Base-by-base conservation (phyloP, 106 monocot genomes). In the Hemerocallis citrina region DNA sequence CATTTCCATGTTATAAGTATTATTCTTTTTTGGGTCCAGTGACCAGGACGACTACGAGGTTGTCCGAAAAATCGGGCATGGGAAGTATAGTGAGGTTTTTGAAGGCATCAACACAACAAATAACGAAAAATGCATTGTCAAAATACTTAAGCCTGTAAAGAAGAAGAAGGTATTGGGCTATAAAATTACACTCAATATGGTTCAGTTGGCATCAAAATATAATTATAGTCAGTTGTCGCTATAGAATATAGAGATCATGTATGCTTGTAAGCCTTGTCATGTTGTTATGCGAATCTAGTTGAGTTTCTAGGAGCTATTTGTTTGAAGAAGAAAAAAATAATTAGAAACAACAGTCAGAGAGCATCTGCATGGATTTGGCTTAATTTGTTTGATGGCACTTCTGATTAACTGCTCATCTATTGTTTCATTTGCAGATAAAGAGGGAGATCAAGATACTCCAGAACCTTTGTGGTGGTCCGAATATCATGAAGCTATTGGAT, bases 401-500 rank as follows among this genome's bases (percentile, higher is more conserved):
- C 21, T 57, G 34, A 57, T 3, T 2, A 35, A 57, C 34, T 21
- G 19, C 21, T n/a, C n/a, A 34, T 57, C 17, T 12, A 20, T 22
- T 57, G 35, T 57, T 57, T 0, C 35, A 19, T 75, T 69, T 77
- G 62, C 75, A 89, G 89, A 89, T 89, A 63, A 89, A 89, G 70
- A 78, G 89, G 75, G 89, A 89, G 67, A 85, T 89, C 31, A 89
- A 89, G 67, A 89, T 89, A 55, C 89, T 89, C 68, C 89, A 89
- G 78, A 89, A 89, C 70, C 81, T 89, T 43, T 85, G 89, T 76
- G 89, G 89, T 9, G 89, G 89, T 55, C 84, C 89, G 34, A 89
- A 89, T 75, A 76, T 89, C 38, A 78, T 89, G 52, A 89, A 89
- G 71, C 81, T 89, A 22, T 68, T 75, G 29, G 85, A 85, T 70